Conservation (phyloP, 306 rosid genomes). For the Lathyrus sativus region DNA sequence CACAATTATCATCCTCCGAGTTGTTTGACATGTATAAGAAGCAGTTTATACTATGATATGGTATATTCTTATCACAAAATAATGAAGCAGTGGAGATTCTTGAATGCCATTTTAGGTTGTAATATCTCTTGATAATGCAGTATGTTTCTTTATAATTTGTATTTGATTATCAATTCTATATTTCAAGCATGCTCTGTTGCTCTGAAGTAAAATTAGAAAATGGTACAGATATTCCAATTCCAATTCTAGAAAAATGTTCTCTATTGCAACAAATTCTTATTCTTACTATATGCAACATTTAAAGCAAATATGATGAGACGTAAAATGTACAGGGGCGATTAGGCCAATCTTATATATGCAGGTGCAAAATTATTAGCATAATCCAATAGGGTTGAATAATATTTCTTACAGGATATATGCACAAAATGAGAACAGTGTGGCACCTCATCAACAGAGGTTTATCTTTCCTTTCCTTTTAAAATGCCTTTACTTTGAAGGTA, state of each 20-base stretch:
- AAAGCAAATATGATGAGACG: background rate
- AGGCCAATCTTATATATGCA: slow-evolving; percentile 7
- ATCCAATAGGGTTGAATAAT: background rate
- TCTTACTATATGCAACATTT: slow-evolving; percentile 1
- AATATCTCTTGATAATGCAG: background rate
- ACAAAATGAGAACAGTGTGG: slow-evolving; percentile 25
- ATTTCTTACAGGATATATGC: slow-evolving; percentile 17
- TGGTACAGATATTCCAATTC: background rate
- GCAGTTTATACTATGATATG: slow-evolving; percentile 38
- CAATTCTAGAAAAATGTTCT: slow-evolving; percentile 7
- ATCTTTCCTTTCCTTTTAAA: background rate
- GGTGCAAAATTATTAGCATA: slow-evolving; percentile 19
- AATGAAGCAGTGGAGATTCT: background rate
- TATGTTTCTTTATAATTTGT: background rate
- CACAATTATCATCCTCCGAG: slow-evolving; percentile 59
- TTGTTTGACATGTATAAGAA: slow-evolving; percentile 47
- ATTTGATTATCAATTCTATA: background rate
- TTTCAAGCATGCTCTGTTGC: background rate
- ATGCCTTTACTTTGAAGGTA: background rate
- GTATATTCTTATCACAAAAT: background rate
- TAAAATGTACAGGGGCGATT: slow-evolving; percentile 20
- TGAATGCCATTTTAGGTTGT: background rate
- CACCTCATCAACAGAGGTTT: slow-evolving; percentile 24
- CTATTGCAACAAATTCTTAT: background rate
- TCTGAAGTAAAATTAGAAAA: background rate